Evolutionary conservation across 768 basidiomycete genomes (phyloP).

Genomic region (Lactarius hatsudake): DNA sequence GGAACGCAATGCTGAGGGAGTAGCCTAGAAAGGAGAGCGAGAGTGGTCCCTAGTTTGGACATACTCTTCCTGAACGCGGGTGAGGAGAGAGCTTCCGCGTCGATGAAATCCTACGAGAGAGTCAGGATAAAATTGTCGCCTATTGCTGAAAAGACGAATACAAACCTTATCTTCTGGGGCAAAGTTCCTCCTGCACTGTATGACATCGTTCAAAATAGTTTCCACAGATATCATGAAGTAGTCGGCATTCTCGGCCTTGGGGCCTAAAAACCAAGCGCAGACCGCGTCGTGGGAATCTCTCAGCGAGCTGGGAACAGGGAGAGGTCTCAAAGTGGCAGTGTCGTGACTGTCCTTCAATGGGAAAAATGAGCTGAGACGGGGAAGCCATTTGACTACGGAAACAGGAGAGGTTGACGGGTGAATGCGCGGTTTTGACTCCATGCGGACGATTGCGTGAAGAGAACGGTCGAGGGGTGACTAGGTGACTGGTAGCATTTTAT

Average conservation of each 20-base stretch:
- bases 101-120: conserved; percentile 29
- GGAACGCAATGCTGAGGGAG: conserved; percentile 39
- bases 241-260: conserved; percentile 39
- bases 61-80: conserved; percentile 28
- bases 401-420: not conserved
- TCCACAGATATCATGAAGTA: conserved; percentile 33
- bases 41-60: conserved; percentile 29
- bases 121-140: not conserved
- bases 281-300: conserved; percentile 31
- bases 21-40: conserved; percentile 25
- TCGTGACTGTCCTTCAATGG: not conserved
- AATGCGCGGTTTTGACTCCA: not conserved
- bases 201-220: conserved; percentile 30
- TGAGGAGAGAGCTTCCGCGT: conserved; percentile 25
- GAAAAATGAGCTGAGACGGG: not conserved
- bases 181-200: conserved; percentile 31
- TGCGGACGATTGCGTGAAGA: not conserved
- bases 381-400: conserved; percentile 15
- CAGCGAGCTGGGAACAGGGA: conserved; percentile 6
- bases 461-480: conserved; percentile 4
- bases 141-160: not conserved
- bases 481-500: not conserved
- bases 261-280: conserved; percentile 41
- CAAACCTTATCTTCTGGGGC: conserved; percentile 35
- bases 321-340: not conserved